phyloP scores from a whole-genome alignment of 2,329 filamentous ascomycete genomes.

The Rosellinia necatrix region DNA sequence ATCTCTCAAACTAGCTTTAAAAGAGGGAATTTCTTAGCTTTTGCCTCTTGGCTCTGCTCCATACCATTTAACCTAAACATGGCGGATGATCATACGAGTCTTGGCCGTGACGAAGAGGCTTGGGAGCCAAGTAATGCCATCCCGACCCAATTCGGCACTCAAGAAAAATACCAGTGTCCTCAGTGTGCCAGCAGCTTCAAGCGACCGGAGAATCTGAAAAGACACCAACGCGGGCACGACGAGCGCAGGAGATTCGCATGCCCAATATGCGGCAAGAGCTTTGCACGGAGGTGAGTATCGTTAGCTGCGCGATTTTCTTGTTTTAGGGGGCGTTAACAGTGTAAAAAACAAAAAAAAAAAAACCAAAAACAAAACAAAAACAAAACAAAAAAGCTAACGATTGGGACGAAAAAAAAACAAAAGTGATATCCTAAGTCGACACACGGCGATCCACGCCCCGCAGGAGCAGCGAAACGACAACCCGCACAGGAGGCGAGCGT shows the following conservation, averaged over 20 bases:
- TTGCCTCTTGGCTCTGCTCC: conserved; percentile 17
- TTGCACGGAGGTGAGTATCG: conserved; percentile 37
- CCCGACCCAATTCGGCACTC: conserved; percentile 17
- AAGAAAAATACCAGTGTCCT: conserved; percentile 37
- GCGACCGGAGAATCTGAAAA: conserved; percentile 40
- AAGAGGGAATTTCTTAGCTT: conserved; percentile 17
- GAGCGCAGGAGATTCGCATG: conserved; percentile 35
- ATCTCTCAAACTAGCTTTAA: conserved; percentile 13
- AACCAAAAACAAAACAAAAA: too few species aligned
- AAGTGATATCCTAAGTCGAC: conserved; percentile 36
- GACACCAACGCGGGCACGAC: conserved; percentile 39
- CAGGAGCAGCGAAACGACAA: conserved; percentile 27
- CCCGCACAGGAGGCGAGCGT: conserved; percentile 36
- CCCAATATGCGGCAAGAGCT: conserved; percentile 38
- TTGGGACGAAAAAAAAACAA: too few species aligned
- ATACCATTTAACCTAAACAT: conserved; percentile 13
- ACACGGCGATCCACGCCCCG: conserved; percentile 33
- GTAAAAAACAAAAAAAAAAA: too few species aligned
- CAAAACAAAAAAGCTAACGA: too few species aligned
- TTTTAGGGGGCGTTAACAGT: background rate
- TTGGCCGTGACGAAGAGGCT: conserved; percentile 13
- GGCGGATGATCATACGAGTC: conserved; percentile 2
- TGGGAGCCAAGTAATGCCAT: conserved; percentile 17
- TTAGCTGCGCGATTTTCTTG: background rate
- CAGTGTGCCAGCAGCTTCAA: conserved; percentile 39